Conservation (phyloP, 2,329 filamentous ascomycete genomes). For the Xylariaceae sp. region DNA sequence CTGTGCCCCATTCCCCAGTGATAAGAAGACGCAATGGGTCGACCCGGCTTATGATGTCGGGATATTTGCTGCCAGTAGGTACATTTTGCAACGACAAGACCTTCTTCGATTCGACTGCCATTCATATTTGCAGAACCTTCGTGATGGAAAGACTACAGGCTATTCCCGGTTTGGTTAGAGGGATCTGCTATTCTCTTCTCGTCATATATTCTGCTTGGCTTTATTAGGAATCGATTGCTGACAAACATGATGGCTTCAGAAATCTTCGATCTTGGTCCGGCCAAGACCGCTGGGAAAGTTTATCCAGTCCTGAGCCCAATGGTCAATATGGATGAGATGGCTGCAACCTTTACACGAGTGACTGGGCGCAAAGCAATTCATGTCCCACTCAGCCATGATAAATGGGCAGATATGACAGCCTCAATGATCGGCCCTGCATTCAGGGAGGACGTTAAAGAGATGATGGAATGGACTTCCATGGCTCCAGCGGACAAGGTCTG, state of each 20-base stretch:
- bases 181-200: too few species aligned
- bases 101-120: background rate
- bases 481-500: conserved; percentile 8
- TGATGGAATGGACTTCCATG: conserved; percentile 10
- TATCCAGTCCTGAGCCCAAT: conserved; percentile 8
- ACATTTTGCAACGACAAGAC: background rate
- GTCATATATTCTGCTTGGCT: too few species aligned
- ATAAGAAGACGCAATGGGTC: conserved; percentile 6
- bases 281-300: conserved; percentile 8
- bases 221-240: too few species aligned
- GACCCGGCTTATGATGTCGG: conserved; percentile 9
- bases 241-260: conserved; percentile 5
- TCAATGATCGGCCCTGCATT: conserved; percentile 9
- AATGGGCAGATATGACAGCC: conserved; percentile 10
- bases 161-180: too few species aligned
- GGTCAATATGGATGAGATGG: conserved; percentile 7
- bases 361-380: conserved; percentile 10
- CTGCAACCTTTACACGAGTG: conserved; percentile 9
- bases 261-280: conserved; percentile 8
- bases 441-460: conserved; percentile 9
- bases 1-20: conserved; percentile 5
- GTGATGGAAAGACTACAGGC: too few species aligned
- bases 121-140: background rate
- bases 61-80: conserved; percentile 10
- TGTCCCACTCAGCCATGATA: conserved; percentile 3